phyloP scores from a whole-genome alignment of 148 eudicot species.

The Arbutus unedo region DNA sequence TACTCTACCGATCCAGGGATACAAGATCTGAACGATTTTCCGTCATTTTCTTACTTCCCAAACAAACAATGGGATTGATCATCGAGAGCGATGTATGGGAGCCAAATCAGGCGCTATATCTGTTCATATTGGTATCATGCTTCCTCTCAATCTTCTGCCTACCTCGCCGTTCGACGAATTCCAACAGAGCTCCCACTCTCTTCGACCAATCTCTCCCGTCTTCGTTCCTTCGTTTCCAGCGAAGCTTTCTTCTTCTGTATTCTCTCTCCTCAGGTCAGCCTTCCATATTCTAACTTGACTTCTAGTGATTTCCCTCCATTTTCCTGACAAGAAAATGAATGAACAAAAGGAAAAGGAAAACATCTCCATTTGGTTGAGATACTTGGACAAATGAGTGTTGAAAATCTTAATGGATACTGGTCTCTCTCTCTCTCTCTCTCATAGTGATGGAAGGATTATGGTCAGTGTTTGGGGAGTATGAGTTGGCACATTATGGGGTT shows the following conservation, averaged over 20 bases:
- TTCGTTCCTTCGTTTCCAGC: slow-evolving; percentile 55
- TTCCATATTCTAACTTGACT: background rate
- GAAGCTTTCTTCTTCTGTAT: slow-evolving; percentile 56
- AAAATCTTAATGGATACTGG: background rate
- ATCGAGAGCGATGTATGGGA: slow-evolving; percentile 72
- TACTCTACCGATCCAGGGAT: slow-evolving; percentile 11
- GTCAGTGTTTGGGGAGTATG: slow-evolving; percentile 76
- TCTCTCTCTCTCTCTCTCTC: background rate
- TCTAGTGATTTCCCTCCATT: background rate
- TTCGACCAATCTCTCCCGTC: slow-evolving; percentile 44
- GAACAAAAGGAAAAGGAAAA: background rate
- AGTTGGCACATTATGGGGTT: slow-evolving; percentile 44
- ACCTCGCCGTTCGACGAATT: slow-evolving; percentile 39
- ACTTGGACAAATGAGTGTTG: too few species aligned
- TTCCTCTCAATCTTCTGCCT: slow-evolving; percentile 51
- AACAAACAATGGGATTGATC: slow-evolving; percentile 51
- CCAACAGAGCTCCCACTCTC: slow-evolving; percentile 26
- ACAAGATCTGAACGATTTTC: slow-evolving; percentile 13
- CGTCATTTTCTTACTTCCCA: slow-evolving; percentile 3
- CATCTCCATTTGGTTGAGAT: too few species aligned
- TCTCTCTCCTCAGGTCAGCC: slow-evolving; percentile 66
- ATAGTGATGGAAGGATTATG: slow-evolving; percentile 72
- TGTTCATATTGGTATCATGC: slow-evolving; percentile 51
- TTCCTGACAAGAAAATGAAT: slow-evolving; percentile 2
- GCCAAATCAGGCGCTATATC: slow-evolving; percentile 41